phyloP scores from a whole-genome alignment of 2,329 filamentous ascomycete species.

The Cladosporium austrohemisphaericum region DNA sequence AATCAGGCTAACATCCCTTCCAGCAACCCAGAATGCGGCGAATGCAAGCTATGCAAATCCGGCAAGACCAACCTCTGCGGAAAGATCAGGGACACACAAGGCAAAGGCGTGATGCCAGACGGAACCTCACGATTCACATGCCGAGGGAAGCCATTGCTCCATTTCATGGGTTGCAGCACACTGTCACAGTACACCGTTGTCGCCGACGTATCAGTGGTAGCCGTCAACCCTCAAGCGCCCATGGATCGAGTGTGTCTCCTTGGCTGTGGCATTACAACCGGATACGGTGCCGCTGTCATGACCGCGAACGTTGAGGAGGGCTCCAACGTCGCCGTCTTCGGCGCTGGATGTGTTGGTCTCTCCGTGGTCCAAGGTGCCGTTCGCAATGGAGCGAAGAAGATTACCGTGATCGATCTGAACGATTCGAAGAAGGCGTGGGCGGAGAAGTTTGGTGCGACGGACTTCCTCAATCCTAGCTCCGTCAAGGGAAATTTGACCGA shows the following conservation, averaged over 20 bases:
- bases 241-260: constrained; percentile 93
- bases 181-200: constrained; percentile 97
- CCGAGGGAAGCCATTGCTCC: constrained; percentile 85
- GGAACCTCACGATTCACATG: constrained; percentile 86
- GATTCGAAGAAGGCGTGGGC: constrained; percentile 83
- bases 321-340: constrained; percentile 82
- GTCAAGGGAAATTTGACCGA: constrained; percentile 68
- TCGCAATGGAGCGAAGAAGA: constrained; percentile 70
- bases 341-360: constrained; percentile 86
- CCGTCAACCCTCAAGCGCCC: constrained; percentile 78
- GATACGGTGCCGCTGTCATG: constrained; percentile 86
- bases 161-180: constrained; percentile 97
- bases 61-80: constrained; percentile 97
- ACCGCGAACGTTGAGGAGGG: constrained; percentile 86
- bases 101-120: constrained; percentile 90
- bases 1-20: constrained; percentile 2
- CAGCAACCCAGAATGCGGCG: constrained; percentile 87
- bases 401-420: constrained; percentile 75
- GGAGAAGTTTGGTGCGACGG: constrained; percentile 88
- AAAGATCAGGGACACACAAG: constrained; percentile 93
- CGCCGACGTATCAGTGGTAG: constrained; percentile 91
- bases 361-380: constrained; percentile 90
- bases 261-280: constrained; percentile 93
- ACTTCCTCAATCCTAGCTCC: constrained; percentile 81
- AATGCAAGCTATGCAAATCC: constrained; percentile 98